phyloP scores from a whole-genome alignment of 257 asterid species.

The Solanum acaule region DNA sequence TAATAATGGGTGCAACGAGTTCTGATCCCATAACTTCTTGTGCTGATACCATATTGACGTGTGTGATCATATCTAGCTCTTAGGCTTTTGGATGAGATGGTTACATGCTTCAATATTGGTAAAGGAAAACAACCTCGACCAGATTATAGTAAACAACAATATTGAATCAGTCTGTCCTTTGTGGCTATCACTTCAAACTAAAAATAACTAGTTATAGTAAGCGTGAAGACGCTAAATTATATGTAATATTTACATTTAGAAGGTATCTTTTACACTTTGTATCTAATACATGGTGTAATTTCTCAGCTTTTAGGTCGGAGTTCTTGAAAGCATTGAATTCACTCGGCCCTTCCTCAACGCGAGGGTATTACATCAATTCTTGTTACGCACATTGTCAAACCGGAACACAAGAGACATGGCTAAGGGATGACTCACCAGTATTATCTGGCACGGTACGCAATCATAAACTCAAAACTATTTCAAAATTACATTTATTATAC shows the following conservation, averaged over 20 bases:
- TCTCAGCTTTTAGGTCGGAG: constrained; percentile 39
- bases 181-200: not conserved
- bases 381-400: constrained; percentile 91
- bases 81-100: not conserved
- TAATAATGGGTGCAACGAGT: not conserved
- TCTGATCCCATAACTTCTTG: not conserved
- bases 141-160: not conserved
- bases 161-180: not conserved
- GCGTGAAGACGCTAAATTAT: not conserved
- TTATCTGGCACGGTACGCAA: constrained; percentile 40
- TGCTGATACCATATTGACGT: not conserved
- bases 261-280: not conserved
- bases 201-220: not conserved
- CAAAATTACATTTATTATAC: not conserved
- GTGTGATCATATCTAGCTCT: not conserved
- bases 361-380: constrained; percentile 70
- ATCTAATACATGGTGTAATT: not conserved
- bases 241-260: not conserved
- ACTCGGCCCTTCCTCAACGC: constrained; percentile 38
- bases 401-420: constrained; percentile 72
- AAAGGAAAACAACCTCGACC: not conserved
- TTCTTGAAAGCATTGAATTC: constrained; percentile 37
- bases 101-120: not conserved
- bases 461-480: not conserved
- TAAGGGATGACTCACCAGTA: constrained; percentile 51